Conservation (phyloP, 805 yeast genomes). For the Saccharomyces eubayanus region DNA sequence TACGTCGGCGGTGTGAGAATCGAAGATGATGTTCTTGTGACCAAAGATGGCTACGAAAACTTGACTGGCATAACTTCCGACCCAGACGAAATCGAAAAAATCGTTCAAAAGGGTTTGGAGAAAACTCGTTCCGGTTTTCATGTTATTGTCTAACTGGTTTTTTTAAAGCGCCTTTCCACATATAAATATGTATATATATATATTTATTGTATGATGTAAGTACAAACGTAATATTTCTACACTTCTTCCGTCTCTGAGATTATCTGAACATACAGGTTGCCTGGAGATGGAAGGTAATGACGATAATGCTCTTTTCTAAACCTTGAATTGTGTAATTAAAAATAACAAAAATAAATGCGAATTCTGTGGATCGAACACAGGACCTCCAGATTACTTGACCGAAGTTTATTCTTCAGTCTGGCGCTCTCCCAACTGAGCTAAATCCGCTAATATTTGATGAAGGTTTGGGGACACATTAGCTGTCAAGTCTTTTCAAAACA, state of each 20-base stretch:
- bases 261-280: background rate
- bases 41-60: constrained; percentile 69
- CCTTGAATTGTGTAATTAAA: too few relatives aligned
- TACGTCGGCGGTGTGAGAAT: constrained; percentile 95
- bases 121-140: constrained; percentile 63
- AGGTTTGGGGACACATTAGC: too few relatives aligned
- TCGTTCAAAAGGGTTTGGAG: constrained; percentile 61
- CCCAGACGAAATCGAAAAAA: constrained; percentile 69
- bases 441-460: constrained; percentile 26
- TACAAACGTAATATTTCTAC: background rate
- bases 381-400: constrained; percentile 52
- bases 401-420: constrained; percentile 34
- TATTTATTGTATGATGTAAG: background rate
- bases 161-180: background rate
- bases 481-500: too few relatives aligned
- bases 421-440: constrained; percentile 41
- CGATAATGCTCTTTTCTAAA: too few relatives aligned
- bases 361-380: constrained; percentile 82
- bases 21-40: constrained; percentile 84
- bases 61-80: constrained; percentile 79
- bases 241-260: background rate
- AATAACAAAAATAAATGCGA: constrained; percentile 36
- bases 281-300: background rate
- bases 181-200: background rate
- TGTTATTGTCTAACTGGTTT: constrained; percentile 29